Conservation (phyloP, 129 eudicot species). For the Solidago caesia region DNA sequence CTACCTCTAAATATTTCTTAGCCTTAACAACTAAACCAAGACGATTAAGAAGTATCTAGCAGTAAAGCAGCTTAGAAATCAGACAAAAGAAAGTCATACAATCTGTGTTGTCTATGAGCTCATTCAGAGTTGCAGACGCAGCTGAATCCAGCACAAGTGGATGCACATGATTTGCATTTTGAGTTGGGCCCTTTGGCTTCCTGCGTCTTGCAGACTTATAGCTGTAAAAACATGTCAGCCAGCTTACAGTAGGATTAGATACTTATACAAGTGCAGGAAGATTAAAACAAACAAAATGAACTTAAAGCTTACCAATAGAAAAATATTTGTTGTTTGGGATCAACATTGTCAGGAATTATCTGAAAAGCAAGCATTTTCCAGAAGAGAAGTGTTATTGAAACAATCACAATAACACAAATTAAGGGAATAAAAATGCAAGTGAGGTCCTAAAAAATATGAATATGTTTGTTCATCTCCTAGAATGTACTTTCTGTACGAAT, state of each 20-base stretch:
- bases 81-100: conserved; percentile 39
- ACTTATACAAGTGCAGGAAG: not conserved
- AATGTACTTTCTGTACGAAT: not conserved
- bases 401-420: not conserved
- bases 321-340: conserved; percentile 68
- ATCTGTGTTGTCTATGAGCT: conserved; percentile 51
- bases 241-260: not conserved
- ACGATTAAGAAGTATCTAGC: no score
- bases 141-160: conserved; percentile 62
- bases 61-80: not conserved
- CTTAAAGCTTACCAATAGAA: conserved; percentile 55
- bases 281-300: not conserved
- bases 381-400: conserved; percentile 7
- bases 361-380: conserved; percentile 33
- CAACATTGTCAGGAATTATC: conserved; percentile 70
- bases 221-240: conserved; percentile 42
- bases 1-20: no score
- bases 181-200: conserved; percentile 42
- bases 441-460: not conserved
- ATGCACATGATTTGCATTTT: conserved; percentile 61
- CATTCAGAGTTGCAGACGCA: conserved; percentile 42
- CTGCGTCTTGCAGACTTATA: conserved; percentile 51
- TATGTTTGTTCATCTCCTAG: not conserved
- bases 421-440: not conserved
- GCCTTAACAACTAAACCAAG: no score